phyloP scores from a whole-genome alignment of 2,329 filamentous ascomycete genomes.

The Calonectria hongkongensis region DNA sequence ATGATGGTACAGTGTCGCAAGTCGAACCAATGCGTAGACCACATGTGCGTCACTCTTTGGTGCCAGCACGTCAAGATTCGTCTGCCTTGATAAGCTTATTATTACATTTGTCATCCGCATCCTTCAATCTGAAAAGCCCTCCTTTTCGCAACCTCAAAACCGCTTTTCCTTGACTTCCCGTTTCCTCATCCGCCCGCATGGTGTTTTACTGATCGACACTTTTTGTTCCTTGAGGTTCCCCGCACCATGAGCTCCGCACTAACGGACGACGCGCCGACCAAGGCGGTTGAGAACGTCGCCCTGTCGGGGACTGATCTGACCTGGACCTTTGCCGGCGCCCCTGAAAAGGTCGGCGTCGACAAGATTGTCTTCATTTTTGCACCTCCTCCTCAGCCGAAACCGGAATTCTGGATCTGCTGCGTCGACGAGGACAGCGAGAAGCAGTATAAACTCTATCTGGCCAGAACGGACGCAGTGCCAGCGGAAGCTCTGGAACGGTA shows the following conservation, averaged over 20 bases:
- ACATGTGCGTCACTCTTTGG: slow-evolving; percentile 15
- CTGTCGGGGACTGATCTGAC: slow-evolving; percentile 52
- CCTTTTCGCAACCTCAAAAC: neutral
- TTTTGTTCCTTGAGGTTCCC: slow-evolving; percentile 1
- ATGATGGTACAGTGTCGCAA: neutral
- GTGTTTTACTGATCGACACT: neutral
- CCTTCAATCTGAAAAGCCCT: neutral
- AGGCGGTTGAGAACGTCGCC: slow-evolving; percentile 46
- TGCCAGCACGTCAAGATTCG: slow-evolving; percentile 4
- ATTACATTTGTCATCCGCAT: neutral
- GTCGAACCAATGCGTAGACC: slow-evolving; percentile 3
- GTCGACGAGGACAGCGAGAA: slow-evolving; percentile 59
- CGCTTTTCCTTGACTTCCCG: neutral
- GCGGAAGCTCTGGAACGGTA: slow-evolving; percentile 62
- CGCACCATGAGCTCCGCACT: slow-evolving; percentile 40
- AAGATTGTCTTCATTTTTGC: slow-evolving; percentile 57
- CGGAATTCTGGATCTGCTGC: slow-evolving; percentile 59
- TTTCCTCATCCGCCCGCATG: neutral
- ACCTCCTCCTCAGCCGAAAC: slow-evolving; percentile 10
- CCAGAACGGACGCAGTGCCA: slow-evolving; percentile 58
- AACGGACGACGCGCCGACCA: neutral
- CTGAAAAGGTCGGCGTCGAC: slow-evolving; percentile 46
- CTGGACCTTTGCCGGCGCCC: slow-evolving; percentile 51
- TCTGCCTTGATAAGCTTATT: neutral
- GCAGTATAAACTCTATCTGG: slow-evolving; percentile 55